These are phyloP conservation scores for Piper longum DNA, from an alignment of 164 flowering plant species.

Conservation along the genomic window DNA sequence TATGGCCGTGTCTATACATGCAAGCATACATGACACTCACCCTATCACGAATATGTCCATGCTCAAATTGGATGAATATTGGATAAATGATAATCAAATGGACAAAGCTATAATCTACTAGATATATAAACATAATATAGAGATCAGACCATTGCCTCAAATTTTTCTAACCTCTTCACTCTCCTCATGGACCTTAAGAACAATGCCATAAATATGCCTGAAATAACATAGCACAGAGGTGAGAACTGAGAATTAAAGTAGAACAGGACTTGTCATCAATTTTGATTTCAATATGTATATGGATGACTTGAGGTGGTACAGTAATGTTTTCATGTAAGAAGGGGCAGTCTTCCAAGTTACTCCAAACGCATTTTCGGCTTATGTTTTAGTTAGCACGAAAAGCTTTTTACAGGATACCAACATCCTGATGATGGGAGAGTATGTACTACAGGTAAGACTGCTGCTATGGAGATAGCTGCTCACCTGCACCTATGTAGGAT, in stretches of 20 bases:
- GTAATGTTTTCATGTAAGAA: not conserved
- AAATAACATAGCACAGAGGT: constrained; percentile 4
- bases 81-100: not conserved
- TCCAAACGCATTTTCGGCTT: no score
- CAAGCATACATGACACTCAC: not conserved
- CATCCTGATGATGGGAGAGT: not conserved
- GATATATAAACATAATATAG: no score
- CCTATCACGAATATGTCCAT: not conserved
- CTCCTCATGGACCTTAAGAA: constrained; percentile 67
- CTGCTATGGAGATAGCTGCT: not conserved
- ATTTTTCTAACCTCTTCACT: constrained; percentile 63
- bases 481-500: constrained; percentile 78
- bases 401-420: no score
- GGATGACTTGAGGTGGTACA: not conserved
- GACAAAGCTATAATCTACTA: not conserved
- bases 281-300: not conserved
- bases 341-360: no score
- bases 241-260: not conserved
- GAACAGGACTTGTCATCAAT: not conserved
- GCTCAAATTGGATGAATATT: not conserved
- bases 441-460: not conserved
- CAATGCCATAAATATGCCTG: constrained; percentile 63
- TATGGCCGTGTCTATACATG: not conserved
- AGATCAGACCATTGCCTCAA: constrained; percentile 63
- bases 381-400: no score